Conservation (phyloP, 2,329 filamentous ascomycete genomes). For the Neophaeococcomyces aloes region DNA sequence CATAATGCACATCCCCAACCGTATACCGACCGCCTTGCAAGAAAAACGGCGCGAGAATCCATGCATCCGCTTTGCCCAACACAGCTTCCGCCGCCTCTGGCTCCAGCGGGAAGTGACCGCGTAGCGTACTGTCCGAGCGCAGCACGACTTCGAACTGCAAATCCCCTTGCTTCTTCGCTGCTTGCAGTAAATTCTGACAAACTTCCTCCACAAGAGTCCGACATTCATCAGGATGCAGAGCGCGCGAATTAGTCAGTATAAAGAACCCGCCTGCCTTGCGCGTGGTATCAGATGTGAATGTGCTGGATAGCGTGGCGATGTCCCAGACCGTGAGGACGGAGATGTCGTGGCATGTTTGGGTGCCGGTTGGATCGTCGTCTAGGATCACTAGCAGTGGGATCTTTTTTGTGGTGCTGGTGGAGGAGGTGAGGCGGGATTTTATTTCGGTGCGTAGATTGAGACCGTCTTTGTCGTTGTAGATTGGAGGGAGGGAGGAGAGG, state of each 20-base stretch:
- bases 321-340: constrained; percentile 47
- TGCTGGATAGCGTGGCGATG: constrained; percentile 34
- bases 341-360: constrained; percentile 51
- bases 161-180: constrained; percentile 31
- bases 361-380: constrained; percentile 51
- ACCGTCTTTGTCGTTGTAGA: too few species aligned
- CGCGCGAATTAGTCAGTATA: constrained; percentile 51
- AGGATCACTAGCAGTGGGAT: constrained; percentile 26
- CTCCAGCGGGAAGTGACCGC: constrained; percentile 49
- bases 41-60: constrained; percentile 50
- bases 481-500: too few species aligned
- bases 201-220: constrained; percentile 41
- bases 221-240: constrained; percentile 41
- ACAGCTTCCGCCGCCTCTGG: constrained; percentile 40
- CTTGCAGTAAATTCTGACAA: constrained; percentile 39
- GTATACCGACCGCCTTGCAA: constrained; percentile 49
- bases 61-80: constrained; percentile 42
- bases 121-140: constrained; percentile 46
- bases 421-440: too few species aligned
- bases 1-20: constrained; percentile 49
- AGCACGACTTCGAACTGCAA: constrained; percentile 46
- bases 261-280: constrained; percentile 42
- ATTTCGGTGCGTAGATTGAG: too few species aligned
- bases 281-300: constrained; percentile 9
- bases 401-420: neutral